Evolutionary conservation across 805 yeast genomes (phyloP), one percentile per base, ranked within the genome.

Genomic region (Wickerhamiella australiensis): DNA sequence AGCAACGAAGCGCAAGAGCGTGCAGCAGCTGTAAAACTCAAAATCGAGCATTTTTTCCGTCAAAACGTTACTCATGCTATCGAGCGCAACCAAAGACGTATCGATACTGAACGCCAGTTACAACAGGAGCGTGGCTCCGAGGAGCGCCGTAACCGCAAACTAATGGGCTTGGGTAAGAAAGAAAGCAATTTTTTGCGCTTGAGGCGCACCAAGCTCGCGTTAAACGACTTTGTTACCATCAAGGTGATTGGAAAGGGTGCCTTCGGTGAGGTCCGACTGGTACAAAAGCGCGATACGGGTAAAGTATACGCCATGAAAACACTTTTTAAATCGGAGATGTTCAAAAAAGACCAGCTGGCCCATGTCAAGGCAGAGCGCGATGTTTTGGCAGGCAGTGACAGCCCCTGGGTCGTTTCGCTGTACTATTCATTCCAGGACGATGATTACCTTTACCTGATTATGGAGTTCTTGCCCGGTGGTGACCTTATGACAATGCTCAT

Each of bases 181-280:
- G 96, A 87, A 65, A 81, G 94, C 5, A 88, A 84, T 54, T 87
- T 84, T 58, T 69, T 88, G 61, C 75, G 96, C 54, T 72, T 87
- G 50, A 71, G 96, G 57, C 76, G 96, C 64, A 87, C 96, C 0
- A 76, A 87, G 60, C 70, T 87, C 49, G 75, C 86, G 1, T 69
- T 86, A 40, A 92, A 82, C 37, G 96, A 87, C 67, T 59, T 87
- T 67, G 76, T 72, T 52, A 87, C 96, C 1, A 94, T 87, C 49
- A 86, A 86, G 66, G 95, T 83, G 31, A 76, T 79, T 56, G 98
- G 98, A 46, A 92, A 92, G 64, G 98, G 98, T 55, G 96, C 98
- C 0, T 92, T 92, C 69, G 98, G 98, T 54, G 96, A 87, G 62
- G 98, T 92, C 31, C 76, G 96, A 54, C 71, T 92, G 49, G 97